Evolutionary conservation across 1,284 basidiomycete genomes (phyloP).

Genomic region (Cutaneotrichosporon cyanovorans): DNA sequence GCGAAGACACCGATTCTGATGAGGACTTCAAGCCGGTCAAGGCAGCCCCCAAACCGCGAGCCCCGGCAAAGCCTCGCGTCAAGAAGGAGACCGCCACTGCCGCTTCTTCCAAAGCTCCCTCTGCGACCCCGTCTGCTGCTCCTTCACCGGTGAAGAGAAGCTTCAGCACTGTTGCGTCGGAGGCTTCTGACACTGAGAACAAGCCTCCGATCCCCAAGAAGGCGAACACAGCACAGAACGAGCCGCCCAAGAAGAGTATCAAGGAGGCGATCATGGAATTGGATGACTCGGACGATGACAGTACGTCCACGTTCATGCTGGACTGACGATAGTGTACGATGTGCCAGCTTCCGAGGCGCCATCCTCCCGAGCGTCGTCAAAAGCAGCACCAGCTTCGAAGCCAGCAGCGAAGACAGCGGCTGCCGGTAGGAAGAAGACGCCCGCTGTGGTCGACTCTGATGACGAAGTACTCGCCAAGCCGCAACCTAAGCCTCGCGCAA

Average conservation of each 20-base stretch:
- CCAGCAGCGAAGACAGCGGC: conserved; percentile 3
- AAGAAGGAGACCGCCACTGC: conserved; percentile 21
- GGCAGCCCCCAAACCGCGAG: conserved; percentile 48
- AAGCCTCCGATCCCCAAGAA: conserved; percentile 26
- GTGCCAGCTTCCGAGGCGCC: conserved; percentile 29
- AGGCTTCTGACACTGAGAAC: conserved; percentile 24
- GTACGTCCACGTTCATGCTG: conserved; percentile 15
- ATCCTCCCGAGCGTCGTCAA: conserved; percentile 19
- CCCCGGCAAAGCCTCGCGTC: conserved; percentile 29
- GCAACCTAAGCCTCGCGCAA: conserved; percentile 5
- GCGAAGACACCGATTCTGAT: conserved; percentile 54
- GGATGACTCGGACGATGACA: conserved; percentile 57
- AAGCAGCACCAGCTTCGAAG: background rate
- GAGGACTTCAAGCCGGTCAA: conserved; percentile 67
- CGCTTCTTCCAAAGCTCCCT: conserved; percentile 3
- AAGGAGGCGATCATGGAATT: conserved; percentile 39
- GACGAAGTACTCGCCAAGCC: conserved; percentile 13
- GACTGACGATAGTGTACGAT: conserved; percentile 23
- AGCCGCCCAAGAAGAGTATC: conserved; percentile 37
- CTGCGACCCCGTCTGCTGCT: conserved; percentile 10
- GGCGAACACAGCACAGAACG: conserved; percentile 26
- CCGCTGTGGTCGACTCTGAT: conserved; percentile 15
- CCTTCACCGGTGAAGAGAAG: conserved; percentile 17
- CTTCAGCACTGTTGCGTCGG: conserved; percentile 18
- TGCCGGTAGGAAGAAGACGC: conserved; percentile 24